A percentile compares a stretch with the other conserved stretches of the same genome.
Conservation (phyloP, 495 filamentous ascomycete species). For the Hyaloscypha variabilis region DNA sequence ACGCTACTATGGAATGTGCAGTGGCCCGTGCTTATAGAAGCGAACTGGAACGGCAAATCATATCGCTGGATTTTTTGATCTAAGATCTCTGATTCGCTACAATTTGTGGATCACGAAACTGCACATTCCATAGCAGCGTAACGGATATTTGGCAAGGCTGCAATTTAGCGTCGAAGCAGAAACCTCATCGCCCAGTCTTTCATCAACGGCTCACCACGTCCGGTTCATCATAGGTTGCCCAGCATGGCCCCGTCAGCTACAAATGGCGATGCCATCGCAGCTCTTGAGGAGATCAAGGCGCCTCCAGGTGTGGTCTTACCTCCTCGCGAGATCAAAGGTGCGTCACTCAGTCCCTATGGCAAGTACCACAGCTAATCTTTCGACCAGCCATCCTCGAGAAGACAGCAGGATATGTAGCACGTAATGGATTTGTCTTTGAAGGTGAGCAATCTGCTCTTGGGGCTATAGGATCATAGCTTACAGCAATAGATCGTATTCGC, state of each 20-base stretch:
- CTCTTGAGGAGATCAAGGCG: slow-evolving; percentile 63
- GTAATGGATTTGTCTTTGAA: slow-evolving; percentile 83
- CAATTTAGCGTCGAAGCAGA: slow-evolving; percentile 10
- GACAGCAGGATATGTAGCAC: slow-evolving; percentile 91
- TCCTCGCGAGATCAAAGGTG: slow-evolving; percentile 77
- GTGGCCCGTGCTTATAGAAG: too few species aligned
- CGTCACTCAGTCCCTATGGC: slow-evolving; percentile 27
- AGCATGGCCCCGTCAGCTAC: slow-evolving; percentile 50
- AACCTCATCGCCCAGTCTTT: background rate
- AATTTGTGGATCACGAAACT: too few species aligned
- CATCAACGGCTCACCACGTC: slow-evolving; percentile 5
- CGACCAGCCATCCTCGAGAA: slow-evolving; percentile 77
- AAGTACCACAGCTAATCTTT: slow-evolving; percentile 35
- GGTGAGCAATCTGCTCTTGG: slow-evolving; percentile 41
- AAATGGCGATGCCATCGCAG: slow-evolving; percentile 57
- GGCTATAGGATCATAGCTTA: slow-evolving; percentile 19
- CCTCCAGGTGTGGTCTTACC: slow-evolving; percentile 84
- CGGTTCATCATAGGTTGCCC: background rate
- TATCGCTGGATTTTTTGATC: too few species aligned
- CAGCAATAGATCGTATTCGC: slow-evolving; percentile 68
- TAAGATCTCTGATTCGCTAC: too few species aligned
- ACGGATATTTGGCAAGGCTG: slow-evolving; percentile 19
- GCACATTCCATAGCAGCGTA: too few species aligned
- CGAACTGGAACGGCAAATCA: too few species aligned
- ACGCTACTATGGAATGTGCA: too few species aligned